phyloP scores from a whole-genome alignment of 352 stramenopile species.

The Lagenidium sp. region DNA sequence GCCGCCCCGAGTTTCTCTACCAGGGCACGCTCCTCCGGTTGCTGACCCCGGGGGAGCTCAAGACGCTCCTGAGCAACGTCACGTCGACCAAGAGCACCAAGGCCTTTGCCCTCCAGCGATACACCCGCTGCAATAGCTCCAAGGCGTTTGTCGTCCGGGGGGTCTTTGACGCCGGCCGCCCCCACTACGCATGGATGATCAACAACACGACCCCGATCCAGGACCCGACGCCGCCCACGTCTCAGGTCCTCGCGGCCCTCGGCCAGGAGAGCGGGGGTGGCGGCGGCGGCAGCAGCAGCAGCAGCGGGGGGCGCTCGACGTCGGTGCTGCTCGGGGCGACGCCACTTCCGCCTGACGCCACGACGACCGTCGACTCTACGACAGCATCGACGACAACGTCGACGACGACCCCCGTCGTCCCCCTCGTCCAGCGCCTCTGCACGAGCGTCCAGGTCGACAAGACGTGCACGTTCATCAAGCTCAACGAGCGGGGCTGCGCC shows the following conservation, averaged over 20 bases:
- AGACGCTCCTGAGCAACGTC: constrained; percentile 55
- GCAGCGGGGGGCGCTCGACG: background rate
- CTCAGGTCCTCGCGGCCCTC: constrained; percentile 13
- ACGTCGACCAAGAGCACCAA: constrained; percentile 33
- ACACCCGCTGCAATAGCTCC: constrained; percentile 56
- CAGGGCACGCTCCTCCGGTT: constrained; percentile 59
- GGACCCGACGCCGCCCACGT: constrained; percentile 17
- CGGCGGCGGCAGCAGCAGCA: background rate
- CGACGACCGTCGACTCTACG: background rate
- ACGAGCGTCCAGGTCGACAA: constrained; percentile 59
- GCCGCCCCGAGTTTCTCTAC: constrained; percentile 11
- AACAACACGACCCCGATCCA: constrained; percentile 53
- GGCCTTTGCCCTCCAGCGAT: constrained; percentile 65
- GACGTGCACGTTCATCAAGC: constrained; percentile 68
- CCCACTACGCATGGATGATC: constrained; percentile 70
- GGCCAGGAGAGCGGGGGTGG: constrained; percentile 2
- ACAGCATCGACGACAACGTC: no score
- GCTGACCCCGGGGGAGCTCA: constrained; percentile 54
- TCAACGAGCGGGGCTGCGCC: constrained; percentile 61
- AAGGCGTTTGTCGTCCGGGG: constrained; percentile 66
- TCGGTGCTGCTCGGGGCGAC: background rate
- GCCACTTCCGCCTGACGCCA: background rate
- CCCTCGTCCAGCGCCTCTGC: constrained; percentile 43
- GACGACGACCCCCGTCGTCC: no score
- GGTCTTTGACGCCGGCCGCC: constrained; percentile 52